A percentile compares a stretch with the other conserved stretches of the same genome.
These are phyloP conservation scores for Fusarium sulawesiense DNA, from an alignment of 2,329 filamentous ascomycete species.

Conservation along the genomic window DNA sequence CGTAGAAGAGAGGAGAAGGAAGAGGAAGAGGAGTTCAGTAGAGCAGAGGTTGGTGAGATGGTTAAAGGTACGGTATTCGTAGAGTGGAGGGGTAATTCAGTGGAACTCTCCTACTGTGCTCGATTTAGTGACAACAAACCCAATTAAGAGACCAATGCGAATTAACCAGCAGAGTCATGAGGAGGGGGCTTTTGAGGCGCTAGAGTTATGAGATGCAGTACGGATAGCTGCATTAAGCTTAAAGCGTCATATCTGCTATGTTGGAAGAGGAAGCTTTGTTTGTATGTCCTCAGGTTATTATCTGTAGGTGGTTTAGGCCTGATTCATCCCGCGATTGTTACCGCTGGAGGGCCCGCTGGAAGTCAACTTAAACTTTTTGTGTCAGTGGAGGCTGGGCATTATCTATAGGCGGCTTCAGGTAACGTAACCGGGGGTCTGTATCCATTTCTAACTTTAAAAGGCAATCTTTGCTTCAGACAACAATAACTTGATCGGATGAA, in stretches of 20 bases:
- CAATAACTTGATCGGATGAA: constrained; percentile 5
- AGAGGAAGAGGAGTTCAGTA: neutral
- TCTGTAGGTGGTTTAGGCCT: neutral
- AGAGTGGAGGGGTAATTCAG: constrained; percentile 29
- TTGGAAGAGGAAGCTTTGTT: constrained; percentile 12
- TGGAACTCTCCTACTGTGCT: constrained; percentile 19
- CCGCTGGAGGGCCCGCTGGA: neutral
- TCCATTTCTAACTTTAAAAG: constrained; percentile 1
- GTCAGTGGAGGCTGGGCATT: neutral
- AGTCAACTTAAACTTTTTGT: constrained; percentile 1
- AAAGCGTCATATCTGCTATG: neutral
- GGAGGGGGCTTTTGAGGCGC: constrained; percentile 16
- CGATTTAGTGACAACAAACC: neutral
- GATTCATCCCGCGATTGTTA: constrained; percentile 3
- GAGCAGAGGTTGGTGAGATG: constrained; percentile 9
- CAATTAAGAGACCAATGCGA: constrained; percentile 10
- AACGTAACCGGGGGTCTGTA: neutral
- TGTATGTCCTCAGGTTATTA: neutral
- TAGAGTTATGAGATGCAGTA: constrained; percentile 5
- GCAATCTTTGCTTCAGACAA: neutral
- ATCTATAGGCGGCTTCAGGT: neutral
- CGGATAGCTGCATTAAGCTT: constrained; percentile 3
- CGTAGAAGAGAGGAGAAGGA: neutral
- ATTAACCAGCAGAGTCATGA: constrained; percentile 12
- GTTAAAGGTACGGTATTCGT: neutral